These are phyloP conservation scores for Gyromitra esculenta DNA, from an alignment of 2,329 filamentous ascomycete species.

Conservation along the genomic window DNA sequence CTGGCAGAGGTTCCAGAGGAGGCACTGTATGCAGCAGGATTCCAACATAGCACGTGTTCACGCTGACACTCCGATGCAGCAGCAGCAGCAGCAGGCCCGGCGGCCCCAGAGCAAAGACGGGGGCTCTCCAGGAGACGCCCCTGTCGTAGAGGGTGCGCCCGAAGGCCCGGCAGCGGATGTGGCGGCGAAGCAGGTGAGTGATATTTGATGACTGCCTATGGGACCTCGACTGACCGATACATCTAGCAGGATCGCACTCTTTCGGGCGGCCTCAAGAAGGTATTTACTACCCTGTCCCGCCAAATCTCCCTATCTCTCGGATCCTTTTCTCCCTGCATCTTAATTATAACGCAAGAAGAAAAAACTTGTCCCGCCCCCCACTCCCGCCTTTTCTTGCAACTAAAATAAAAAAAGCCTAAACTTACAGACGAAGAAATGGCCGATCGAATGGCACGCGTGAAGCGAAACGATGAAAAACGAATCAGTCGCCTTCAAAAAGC, in stretches of 20 bases:
- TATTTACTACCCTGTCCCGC: slow-evolving; percentile 22
- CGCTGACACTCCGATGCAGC: slow-evolving; percentile 8
- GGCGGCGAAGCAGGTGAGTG: slow-evolving; percentile 40
- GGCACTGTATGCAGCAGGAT: slow-evolving; percentile 28
- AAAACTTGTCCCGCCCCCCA: not conserved
- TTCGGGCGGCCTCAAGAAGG: slow-evolving; percentile 55
- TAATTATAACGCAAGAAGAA: slow-evolving; percentile 1
- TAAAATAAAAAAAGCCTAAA: slow-evolving; percentile 61
- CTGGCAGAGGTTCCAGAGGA: slow-evolving; percentile 27
- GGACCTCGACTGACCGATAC: not conserved
- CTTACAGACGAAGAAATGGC: slow-evolving; percentile 70
- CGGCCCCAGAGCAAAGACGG: slow-evolving; percentile 11
- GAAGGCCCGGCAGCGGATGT: slow-evolving; percentile 25
- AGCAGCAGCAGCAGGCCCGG: slow-evolving; percentile 27
- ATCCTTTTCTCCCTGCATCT: not conserved
- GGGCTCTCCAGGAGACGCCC: slow-evolving; percentile 12
- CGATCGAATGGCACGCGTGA: slow-evolving; percentile 66
- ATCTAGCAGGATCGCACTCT: slow-evolving; percentile 50
- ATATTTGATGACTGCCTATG: slow-evolving; percentile 9
- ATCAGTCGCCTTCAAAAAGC: slow-evolving; percentile 57
- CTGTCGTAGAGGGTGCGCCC: slow-evolving; percentile 36
- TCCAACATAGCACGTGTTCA: not conserved
- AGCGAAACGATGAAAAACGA: slow-evolving; percentile 56
- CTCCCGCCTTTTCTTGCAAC: slow-evolving; percentile 37
- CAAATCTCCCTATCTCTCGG: not conserved